Percentiles rank a stretch among this genome's conserved stretches.
Evolutionary conservation across 257 asterid species (phyloP).

Genomic region (Ilex asprella): DNA sequence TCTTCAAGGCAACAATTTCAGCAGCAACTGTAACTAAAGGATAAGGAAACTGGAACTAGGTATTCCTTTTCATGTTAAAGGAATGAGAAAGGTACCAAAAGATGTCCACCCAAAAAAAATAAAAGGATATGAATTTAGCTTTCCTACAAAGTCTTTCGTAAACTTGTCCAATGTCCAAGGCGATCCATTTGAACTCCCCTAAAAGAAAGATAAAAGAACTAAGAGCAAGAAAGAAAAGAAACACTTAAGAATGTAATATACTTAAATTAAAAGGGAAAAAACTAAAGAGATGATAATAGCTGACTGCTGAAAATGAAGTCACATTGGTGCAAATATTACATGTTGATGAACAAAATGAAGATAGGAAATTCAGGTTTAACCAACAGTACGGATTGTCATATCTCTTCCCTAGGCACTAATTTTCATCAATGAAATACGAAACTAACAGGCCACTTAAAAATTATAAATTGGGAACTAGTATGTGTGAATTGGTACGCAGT

Average conservation of each 20-base stretch:
- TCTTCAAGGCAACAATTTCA: constrained; percentile 60
- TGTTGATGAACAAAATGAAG: no score
- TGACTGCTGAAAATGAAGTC: no score
- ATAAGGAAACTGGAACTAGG: constrained; percentile 43
- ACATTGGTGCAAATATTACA: no score
- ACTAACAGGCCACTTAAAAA: no score
- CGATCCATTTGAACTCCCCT: constrained; percentile 53
- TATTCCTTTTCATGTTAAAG: constrained; percentile 4
- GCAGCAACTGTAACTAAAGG: constrained; percentile 42
- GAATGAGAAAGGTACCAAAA: constrained; percentile 4
- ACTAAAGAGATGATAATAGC: no score
- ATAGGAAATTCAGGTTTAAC: no score
- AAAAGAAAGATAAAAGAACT: constrained; percentile 13
- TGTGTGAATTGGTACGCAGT: no score
- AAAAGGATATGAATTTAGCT: constrained; percentile 84
- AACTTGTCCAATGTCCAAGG: constrained; percentile 71
- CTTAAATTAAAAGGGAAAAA: background rate
- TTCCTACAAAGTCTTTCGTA: constrained; percentile 39
- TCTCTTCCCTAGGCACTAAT: no score
- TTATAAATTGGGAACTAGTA: no score
- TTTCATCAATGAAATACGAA: no score
- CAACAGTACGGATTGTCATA: no score
- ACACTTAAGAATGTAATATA: background rate
- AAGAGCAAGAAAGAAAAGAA: constrained; percentile 3
- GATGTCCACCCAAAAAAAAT: constrained; percentile 5